Evolutionary conservation across 225 moss, liverwort and hornwort genomes (phyloP).

Genomic region (Straminergon stramineum): DNA sequence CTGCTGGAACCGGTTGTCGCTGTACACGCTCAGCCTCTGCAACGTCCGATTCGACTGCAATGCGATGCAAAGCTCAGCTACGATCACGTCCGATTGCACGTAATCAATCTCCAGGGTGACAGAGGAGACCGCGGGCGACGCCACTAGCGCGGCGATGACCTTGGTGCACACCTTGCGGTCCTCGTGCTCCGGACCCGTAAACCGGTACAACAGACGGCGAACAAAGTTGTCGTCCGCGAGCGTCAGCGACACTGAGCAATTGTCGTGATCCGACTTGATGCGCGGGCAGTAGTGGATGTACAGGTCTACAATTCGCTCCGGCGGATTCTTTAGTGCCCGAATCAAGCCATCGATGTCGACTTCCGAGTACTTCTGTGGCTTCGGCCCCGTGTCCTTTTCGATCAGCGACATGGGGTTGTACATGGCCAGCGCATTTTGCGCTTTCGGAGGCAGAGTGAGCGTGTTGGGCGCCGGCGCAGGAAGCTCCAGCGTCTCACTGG

Average conservation of each 20-base stretch:
- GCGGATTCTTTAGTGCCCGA: constrained; percentile 35
- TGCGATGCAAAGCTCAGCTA: constrained; percentile 46
- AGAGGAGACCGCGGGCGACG: constrained; percentile 26
- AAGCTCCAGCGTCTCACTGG: constrained; percentile 3
- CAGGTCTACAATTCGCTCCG: constrained; percentile 38
- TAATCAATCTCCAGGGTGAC: constrained; percentile 56
- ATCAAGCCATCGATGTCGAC: constrained; percentile 45
- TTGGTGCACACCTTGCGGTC: constrained; percentile 34
- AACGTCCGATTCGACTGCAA: constrained; percentile 41
- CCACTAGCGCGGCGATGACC: constrained; percentile 33
- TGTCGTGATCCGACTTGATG: constrained; percentile 50
- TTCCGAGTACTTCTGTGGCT: constrained; percentile 55
- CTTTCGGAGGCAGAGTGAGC: constrained; percentile 36
- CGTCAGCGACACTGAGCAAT: constrained; percentile 52
- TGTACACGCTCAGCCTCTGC: constrained; percentile 41
- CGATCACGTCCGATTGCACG: constrained; percentile 50
- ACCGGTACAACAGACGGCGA: constrained; percentile 29
- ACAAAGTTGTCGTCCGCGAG: constrained; percentile 42
- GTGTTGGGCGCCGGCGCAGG: constrained; percentile 30
- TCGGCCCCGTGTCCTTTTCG: constrained; percentile 28
- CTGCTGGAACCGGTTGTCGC: constrained; percentile 55
- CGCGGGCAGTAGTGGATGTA: constrained; percentile 56
- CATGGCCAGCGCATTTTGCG: constrained; percentile 30
- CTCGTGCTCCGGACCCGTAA: constrained; percentile 11
- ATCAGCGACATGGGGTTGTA: constrained; percentile 38